Conservation (phyloP, 345 rosid species). For the Dipteronia dyeriana region DNA sequence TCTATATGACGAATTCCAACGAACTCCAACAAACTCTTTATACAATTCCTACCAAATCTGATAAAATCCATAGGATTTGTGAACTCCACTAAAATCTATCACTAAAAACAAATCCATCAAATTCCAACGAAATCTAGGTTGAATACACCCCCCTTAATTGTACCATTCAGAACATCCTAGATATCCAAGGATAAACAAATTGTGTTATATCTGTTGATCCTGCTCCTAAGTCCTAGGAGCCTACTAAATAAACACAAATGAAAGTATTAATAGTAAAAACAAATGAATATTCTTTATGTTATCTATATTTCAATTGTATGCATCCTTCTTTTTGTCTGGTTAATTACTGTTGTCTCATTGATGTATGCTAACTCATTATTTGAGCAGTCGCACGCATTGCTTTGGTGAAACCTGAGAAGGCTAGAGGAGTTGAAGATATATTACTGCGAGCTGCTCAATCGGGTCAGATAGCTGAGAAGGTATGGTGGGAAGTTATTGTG, state of each 20-base stretch:
- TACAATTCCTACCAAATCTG: too few relatives aligned
- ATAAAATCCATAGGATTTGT: too few relatives aligned
- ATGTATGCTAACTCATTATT: neutral
- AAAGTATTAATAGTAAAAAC: too few relatives aligned
- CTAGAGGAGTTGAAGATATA: slow-evolving; percentile 92
- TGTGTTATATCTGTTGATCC: neutral
- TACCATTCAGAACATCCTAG: neutral
- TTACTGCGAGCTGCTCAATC: slow-evolving; percentile 82
- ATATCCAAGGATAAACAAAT: neutral
- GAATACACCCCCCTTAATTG: too few relatives aligned
- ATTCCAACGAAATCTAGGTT: too few relatives aligned
- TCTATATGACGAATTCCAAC: too few relatives aligned
- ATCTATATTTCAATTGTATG: neutral
- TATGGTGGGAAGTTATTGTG: slow-evolving; percentile 20
- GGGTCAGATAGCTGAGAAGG: slow-evolving; percentile 97
- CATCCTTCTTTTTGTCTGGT: neutral
- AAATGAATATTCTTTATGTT: neutral
- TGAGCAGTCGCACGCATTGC: slow-evolving; percentile 86
- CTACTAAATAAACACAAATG: neutral
- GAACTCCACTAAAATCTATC: too few relatives aligned
- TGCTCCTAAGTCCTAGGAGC: neutral
- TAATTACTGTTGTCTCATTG: neutral
- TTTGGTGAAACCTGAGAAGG: slow-evolving; percentile 97
- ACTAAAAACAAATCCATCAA: too few relatives aligned
- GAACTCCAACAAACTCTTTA: too few relatives aligned